phyloP scores from a whole-genome alignment of 192 early-diverging fungal species.

The Thoreauomyces humboldtii region DNA sequence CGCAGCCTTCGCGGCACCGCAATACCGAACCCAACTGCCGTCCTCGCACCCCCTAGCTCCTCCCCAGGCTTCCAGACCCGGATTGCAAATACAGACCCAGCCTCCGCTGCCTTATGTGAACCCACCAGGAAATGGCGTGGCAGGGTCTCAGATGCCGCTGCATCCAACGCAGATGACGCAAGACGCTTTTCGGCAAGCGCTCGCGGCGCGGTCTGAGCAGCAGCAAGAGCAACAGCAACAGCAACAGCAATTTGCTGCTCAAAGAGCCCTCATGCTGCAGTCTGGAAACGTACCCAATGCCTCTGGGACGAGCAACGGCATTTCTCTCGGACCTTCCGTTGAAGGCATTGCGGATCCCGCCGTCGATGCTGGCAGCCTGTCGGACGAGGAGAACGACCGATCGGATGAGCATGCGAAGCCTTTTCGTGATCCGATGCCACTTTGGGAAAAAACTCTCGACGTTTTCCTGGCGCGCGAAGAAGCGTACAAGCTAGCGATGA shows the following conservation, averaged over 20 bases:
- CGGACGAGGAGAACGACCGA: too few species aligned
- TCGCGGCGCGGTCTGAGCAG: background rate
- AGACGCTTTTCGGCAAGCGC: background rate
- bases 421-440: background rate
- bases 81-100: background rate
- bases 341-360: too few species aligned
- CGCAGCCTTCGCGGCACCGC: too few species aligned
- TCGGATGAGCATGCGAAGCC: background rate
- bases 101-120: background rate
- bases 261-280: background rate
- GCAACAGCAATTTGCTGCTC: background rate
- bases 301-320: background rate
- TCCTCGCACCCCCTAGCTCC: too few species aligned
- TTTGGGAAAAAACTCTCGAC: slow-evolving; percentile 23
- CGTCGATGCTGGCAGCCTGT: too few species aligned
- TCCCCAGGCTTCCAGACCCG: background rate
- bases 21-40: too few species aligned
- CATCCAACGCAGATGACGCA: background rate
- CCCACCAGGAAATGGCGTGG: background rate
- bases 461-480: slow-evolving; percentile 15
- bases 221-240: background rate
- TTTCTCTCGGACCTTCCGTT: too few species aligned
- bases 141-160: too few species aligned
- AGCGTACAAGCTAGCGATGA: slow-evolving; percentile 9
- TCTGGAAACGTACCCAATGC: background rate